phyloP scores from a whole-genome alignment of 2,329 filamentous ascomycete genomes.

The Leptodontidium sp. region DNA sequence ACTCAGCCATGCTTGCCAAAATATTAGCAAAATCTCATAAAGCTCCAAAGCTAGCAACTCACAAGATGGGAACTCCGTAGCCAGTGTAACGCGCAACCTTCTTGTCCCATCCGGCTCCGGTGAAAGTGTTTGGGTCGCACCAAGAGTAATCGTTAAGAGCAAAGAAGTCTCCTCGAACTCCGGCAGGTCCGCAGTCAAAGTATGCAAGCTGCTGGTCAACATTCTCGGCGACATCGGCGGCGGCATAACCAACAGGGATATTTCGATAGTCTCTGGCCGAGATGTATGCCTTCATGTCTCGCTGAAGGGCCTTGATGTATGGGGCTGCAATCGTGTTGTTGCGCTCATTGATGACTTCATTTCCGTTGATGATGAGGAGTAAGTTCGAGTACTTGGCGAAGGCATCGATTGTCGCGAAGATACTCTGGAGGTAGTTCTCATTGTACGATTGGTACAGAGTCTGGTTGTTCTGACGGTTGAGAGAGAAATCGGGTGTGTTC shows the following conservation, averaged over 20 bases:
- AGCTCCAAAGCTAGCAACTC: slow-evolving; percentile 24
- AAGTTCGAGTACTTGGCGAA: slow-evolving; percentile 74
- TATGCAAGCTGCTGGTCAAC: slow-evolving; percentile 68
- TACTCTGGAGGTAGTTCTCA: slow-evolving; percentile 71
- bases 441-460: slow-evolving; percentile 66
- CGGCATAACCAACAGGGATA: slow-evolving; percentile 66
- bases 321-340: slow-evolving; percentile 59
- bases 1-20: slow-evolving; percentile 74
- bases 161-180: slow-evolving; percentile 72
- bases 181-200: slow-evolving; percentile 76
- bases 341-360: slow-evolving; percentile 66
- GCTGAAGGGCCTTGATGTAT: slow-evolving; percentile 66
- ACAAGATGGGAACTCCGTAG: slow-evolving; percentile 70
- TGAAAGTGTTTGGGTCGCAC: slow-evolving; percentile 68
- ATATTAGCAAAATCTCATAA: slow-evolving; percentile 22
- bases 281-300: slow-evolving; percentile 64
- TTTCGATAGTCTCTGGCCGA: slow-evolving; percentile 55
- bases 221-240: slow-evolving; percentile 71
- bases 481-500: slow-evolving; percentile 76
- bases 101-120: slow-evolving; percentile 69
- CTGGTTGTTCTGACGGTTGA: slow-evolving; percentile 67
- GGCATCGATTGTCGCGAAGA: slow-evolving; percentile 75
- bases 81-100: slow-evolving; percentile 73
- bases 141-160: slow-evolving; percentile 73
- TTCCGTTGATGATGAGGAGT: slow-evolving; percentile 68